Base-by-base conservation (phyloP, 805 yeast species). In the Lipomyces sp. region DNA sequence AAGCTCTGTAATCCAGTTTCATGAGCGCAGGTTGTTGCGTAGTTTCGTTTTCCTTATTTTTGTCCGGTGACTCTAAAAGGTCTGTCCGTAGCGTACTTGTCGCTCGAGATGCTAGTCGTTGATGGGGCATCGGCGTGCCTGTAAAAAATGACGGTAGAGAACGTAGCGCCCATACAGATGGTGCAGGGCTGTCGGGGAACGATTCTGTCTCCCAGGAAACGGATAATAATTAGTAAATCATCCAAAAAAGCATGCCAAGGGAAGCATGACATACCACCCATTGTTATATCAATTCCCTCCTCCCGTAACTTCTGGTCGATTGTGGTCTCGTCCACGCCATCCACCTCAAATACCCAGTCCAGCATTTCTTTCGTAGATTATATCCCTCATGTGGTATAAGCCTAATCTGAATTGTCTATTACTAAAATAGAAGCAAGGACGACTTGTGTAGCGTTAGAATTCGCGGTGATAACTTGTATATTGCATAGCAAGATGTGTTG, bases 141-240 rank as follows among this genome's bases (percentile, higher is more conserved):
- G 51, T 50, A 11, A 57, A n/a, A 8, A 59, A 46, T 14, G 55
- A 36, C 4, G 61, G 63, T 11, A 60, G 38, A 13, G 61, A 59
- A n/a, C 43, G 40, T 8, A 59, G 21, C 18, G 63, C 61, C 63
- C 63, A 60, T 7, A 42, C 29, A 11, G 62, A 47, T 3, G 63
- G 53, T 8, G 47, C 59, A 4, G 61, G 60, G 24, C 55, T 55
- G 8, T 37, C 43, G 8, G 58, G 57, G 22, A 52, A 16, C 16
- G 39, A 22, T 39, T 52, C 57, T 47, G 29, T 14, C 11, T 19
- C 4, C 2, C 24, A 29, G 28, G 21, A 23, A 28, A n/a, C 10
- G n/a, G 24, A 14, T n/a, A 32, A 32, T 11, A 22, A 21, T 33
- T 14, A 29, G 16, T 40, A 26, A 13, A 2, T 31, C 24, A 13